A percentile compares a stretch with the other conserved stretches of the same genome.
These are phyloP conservation scores for Camelina hispida DNA, from an alignment of 345 rosid genomes.

Conservation along the genomic window DNA sequence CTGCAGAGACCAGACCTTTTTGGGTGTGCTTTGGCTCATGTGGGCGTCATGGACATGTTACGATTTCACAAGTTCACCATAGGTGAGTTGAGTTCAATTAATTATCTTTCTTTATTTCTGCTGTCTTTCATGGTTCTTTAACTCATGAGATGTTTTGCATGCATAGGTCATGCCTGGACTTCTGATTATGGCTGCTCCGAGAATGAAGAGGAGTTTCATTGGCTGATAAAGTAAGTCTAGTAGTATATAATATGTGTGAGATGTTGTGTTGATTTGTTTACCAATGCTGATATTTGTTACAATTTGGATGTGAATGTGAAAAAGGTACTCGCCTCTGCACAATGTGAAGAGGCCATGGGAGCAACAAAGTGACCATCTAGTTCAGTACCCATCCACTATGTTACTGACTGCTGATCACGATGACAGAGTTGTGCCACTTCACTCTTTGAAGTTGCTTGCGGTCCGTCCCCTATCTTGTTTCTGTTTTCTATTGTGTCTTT, in stretches of 20 bases:
- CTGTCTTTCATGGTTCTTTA: not conserved
- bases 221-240: constrained; percentile 81
- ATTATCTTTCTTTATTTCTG: not conserved
- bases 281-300: constrained; percentile 4
- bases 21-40: constrained; percentile 97
- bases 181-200: constrained; percentile 90
- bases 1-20: constrained; percentile 91
- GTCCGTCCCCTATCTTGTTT: constrained; percentile 47
- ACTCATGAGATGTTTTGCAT: constrained; percentile 26
- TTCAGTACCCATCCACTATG: constrained; percentile 91
- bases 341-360: constrained; percentile 97
- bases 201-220: constrained; percentile 79
- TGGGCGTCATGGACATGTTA: constrained; percentile 99
- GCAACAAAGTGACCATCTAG: constrained; percentile 40
- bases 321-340: constrained; percentile 93
- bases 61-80: constrained; percentile 96
- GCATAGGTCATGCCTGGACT: constrained; percentile 92
- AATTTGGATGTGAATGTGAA: constrained; percentile 18
- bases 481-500: not conserved
- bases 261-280: constrained; percentile 20
- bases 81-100: constrained; percentile 57
- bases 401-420: constrained; percentile 95
- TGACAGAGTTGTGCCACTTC: constrained; percentile 90
- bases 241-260: not conserved
- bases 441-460: constrained; percentile 84